These are phyloP conservation scores for Trametes elegans DNA, from an alignment of 768 basidiomycete genomes.

Conservation along the genomic window DNA sequence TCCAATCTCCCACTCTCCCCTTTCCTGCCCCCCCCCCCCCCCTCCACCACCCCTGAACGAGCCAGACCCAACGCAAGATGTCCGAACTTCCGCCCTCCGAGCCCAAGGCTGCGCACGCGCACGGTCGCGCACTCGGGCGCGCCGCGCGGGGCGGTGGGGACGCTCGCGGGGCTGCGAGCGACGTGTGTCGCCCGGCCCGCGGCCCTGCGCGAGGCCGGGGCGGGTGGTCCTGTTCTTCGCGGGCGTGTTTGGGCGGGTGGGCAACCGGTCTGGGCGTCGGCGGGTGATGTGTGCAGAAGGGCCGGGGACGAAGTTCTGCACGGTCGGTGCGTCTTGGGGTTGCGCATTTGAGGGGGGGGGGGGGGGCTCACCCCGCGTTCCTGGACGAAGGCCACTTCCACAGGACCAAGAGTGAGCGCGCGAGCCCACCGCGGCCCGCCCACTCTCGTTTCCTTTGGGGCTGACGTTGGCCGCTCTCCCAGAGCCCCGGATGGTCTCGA, in stretches of 20 bases:
- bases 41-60: neutral
- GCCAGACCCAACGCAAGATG: neutral
- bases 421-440: too few relatives aligned
- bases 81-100: neutral
- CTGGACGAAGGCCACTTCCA: constrained; percentile 48
- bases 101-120: constrained; percentile 41
- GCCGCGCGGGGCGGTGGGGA: constrained; percentile 36
- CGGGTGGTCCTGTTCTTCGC: constrained; percentile 53
- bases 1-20: neutral
- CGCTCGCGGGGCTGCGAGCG: constrained; percentile 42
- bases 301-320: constrained; percentile 18
- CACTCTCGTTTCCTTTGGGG: neutral
- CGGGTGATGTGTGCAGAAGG: constrained; percentile 27
- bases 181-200: constrained; percentile 55
- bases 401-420: constrained; percentile 47
- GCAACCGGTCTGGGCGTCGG: too few relatives aligned
- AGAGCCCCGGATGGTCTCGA: constrained; percentile 56
- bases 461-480: neutral
- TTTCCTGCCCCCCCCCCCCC: neutral
- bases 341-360: neutral
- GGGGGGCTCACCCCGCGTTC: constrained; percentile 47
- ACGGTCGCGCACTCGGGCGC: constrained; percentile 43
- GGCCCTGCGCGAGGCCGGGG: constrained; percentile 2
- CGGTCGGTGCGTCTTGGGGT: constrained; percentile 11
- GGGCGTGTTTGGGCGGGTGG: constrained; percentile 60